These are phyloP conservation scores for Malus hybrid DNA, from an alignment of 331 rosid genomes.

Conservation along the genomic window DNA sequence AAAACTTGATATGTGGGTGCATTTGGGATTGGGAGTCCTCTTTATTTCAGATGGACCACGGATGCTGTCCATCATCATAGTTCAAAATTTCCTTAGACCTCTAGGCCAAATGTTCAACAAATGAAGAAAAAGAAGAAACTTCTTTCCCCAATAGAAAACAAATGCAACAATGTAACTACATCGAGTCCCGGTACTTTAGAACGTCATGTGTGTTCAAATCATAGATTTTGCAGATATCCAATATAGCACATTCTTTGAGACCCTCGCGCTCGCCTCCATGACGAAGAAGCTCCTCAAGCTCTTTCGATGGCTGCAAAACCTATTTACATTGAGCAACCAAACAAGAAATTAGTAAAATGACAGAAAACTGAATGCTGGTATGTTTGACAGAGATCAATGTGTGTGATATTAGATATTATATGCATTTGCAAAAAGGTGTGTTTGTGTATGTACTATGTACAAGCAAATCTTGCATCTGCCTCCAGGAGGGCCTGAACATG, in stretches of 20 bases:
- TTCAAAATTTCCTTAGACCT: not conserved
- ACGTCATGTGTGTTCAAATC: constrained; percentile 56
- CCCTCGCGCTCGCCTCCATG: constrained; percentile 22
- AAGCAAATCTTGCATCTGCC: too few relatives aligned
- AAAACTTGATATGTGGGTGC: too few relatives aligned
- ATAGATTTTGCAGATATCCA: constrained; percentile 59
- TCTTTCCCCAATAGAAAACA: not conserved
- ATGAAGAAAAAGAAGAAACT: not conserved
- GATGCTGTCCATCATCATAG: not conserved
- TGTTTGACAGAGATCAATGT: too few relatives aligned
- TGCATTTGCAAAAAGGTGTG: too few relatives aligned
- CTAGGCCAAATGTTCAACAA: not conserved
- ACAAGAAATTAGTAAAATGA: not conserved
- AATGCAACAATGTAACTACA: constrained; percentile 8
- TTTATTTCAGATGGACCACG: too few relatives aligned
- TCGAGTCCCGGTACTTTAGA: constrained; percentile 41
- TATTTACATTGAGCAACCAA: not conserved
- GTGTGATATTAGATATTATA: too few relatives aligned
- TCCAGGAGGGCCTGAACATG: too few relatives aligned
- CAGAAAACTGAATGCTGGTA: too few relatives aligned
- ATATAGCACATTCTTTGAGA: constrained; percentile 37
- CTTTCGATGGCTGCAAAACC: constrained; percentile 61
- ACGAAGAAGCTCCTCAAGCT: constrained; percentile 46
- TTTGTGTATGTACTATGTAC: too few relatives aligned
- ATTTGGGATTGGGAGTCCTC: too few relatives aligned